Evolutionary conservation across 192 early-diverging fungal species (phyloP), one percentile per base, ranked within the genome.

Genomic region (Podila horticola): DNA sequence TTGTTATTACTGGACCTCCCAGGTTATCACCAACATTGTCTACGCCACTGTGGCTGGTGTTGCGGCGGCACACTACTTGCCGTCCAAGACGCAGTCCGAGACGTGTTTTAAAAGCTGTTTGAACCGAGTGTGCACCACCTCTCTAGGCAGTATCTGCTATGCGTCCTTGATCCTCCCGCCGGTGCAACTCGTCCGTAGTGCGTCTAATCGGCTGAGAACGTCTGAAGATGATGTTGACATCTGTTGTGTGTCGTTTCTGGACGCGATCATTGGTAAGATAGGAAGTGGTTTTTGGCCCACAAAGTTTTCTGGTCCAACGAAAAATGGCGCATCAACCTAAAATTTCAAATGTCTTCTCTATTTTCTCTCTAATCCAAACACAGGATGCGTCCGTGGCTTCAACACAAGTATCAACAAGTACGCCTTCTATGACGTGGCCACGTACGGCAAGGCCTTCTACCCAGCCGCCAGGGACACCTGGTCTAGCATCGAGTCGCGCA

Each of bases 381-480:
- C 41, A 24, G 84, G 83, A 4, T 91, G 90, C 72, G 84, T 95
- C 66, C 86, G 92, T 74, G 90, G 85, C 51, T 64, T 93, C 31
- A 77, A 92, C 62, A 84, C 79, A 45, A 87, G 84, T 69, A 85
- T 88, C 81, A 91, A 85, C 88, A 84, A 83, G 49, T 95, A 93
- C 77, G 94, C 94, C 7, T 94, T 93, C 74, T 85, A 91, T 19
- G 88, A 95, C 68, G 89, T 95, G 15, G 94, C 92, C 58, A 83
- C 92, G 45, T 91, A 91, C 64, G 92, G 89, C 45, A 88, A 90
- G 65, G 62, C 86, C 45, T 87, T 87, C 66, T 55, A 75, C 17
- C 72, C 74, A 17, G 87, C 87, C 0, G 88, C 83, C 34, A 73
- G 84, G 61, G 92, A 91, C 51, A 95, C 52, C 2, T 55, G 52